Conservation (phyloP, 352 stramenopile genomes). For the Hyaloperonospora brassicae region DNA sequence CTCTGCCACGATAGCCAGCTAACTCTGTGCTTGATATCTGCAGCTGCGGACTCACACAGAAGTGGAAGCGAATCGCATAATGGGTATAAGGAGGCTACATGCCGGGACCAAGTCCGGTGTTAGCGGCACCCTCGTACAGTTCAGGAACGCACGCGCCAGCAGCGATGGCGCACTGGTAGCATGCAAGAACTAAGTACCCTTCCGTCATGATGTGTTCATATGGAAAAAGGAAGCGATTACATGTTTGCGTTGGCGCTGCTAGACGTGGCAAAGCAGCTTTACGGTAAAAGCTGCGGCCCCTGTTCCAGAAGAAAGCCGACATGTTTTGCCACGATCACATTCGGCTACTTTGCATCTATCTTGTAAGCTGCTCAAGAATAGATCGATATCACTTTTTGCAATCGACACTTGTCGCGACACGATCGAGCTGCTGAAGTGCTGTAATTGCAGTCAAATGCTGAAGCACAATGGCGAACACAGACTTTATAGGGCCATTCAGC, state of each 20-base stretch:
- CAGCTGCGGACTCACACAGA: background rate
- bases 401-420: conserved; percentile 22
- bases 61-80: background rate
- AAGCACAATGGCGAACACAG: background rate
- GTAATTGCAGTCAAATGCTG: conserved; percentile 36
- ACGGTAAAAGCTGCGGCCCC: conserved; percentile 11
- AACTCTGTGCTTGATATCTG: too few species aligned
- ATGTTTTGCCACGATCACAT: conserved; percentile 50
- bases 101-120: conserved; percentile 10
- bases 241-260: too few species aligned
- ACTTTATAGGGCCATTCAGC: conserved; percentile 18
- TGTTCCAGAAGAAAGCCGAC: conserved; percentile 24
- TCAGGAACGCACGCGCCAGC: conserved; percentile 36
- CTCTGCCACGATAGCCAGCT: too few species aligned
- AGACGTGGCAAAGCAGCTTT: conserved; percentile 27
- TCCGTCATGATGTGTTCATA: too few species aligned
- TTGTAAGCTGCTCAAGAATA: conserved; percentile 35
- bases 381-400: conserved; percentile 18
- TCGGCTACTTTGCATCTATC: conserved; percentile 8
- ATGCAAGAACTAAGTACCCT: conserved; percentile 18
- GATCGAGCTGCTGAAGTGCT: conserved; percentile 26
- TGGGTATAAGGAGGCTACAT: too few species aligned
- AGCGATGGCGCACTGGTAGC: conserved; percentile 33
- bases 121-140: conserved; percentile 35
- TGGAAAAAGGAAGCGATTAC: too few species aligned